Base-by-base conservation (phyloP, 2,329 filamentous ascomycete species). In the Graphilbum ipis-grandicollis region DNA sequence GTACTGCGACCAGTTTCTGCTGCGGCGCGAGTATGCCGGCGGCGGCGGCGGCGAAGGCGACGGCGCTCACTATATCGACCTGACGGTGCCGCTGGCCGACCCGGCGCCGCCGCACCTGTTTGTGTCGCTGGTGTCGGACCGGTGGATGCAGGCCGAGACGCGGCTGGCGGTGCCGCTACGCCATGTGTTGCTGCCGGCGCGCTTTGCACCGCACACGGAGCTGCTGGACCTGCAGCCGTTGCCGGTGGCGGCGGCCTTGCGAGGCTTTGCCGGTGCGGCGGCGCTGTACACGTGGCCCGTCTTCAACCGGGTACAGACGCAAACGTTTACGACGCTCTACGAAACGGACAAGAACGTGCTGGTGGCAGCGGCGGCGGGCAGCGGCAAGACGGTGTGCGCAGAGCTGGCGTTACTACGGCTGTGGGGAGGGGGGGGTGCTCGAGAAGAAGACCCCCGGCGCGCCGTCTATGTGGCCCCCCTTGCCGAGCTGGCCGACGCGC, bases 21-120 rank as follows among this genome's bases (percentile, higher is more conserved):
- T 98, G 19, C 81, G 88, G 31, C 85, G 79, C 51, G 83, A 93
- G 43, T 94, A 93, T 51, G 86, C 85, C 5, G 63, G 74, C 6
- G 21, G 93, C 51, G 86, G 85, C 4, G 63, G 74, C 9, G 21
- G 10, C 21, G 34, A 18, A 17, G n/a, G 9, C 9, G 30, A 19
- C 5, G 18, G 1, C 44, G 88, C 96, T 59, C 90, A 98, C 56
- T 59, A 94, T 10, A 79, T 98, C 21, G 90, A 98, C 47, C 90
- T 98, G 48, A 96, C 88, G 0, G 88, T 96, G 3, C 82, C 90
- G 1, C 93, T 98, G 46, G 86, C 84, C 1, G 90, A 98, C 47
- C 92, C 92, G 0, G 93, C 96, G 81, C 90, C 90, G 13, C 90
- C 92, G 0, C 93, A 98, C 56, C 98, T 98, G 61, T 98, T 98